phyloP scores from a whole-genome alignment of 305 asterid genomes.

The Fraxinus platypoda region DNA sequence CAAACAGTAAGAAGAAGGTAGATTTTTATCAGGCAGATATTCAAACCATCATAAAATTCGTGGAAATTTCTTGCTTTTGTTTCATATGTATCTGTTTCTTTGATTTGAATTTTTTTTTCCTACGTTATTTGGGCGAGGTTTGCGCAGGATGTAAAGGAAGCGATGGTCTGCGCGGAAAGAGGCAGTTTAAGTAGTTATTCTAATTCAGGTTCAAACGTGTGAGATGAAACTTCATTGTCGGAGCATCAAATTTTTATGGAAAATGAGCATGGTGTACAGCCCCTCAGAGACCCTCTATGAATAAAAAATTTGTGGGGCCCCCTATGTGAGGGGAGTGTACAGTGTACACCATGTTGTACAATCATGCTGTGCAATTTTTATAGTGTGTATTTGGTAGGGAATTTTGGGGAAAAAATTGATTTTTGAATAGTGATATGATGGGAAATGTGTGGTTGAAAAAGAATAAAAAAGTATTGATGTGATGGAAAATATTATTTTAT shows the following conservation, averaged over 20 bases:
- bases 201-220: not conserved
- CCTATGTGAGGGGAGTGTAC: too few relatives aligned
- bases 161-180: slow-evolving; percentile 28
- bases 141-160: slow-evolving; percentile 26
- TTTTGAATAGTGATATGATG: too few relatives aligned
- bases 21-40: slow-evolving; percentile 2
- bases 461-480: too few relatives aligned
- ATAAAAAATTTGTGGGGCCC: too few relatives aligned
- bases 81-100: not conserved
- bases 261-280: too few relatives aligned
- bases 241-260: not conserved
- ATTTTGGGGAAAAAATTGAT: too few relatives aligned
- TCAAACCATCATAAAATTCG: not conserved
- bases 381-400: too few relatives aligned
- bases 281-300: too few relatives aligned
- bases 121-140: slow-evolving; percentile 22
- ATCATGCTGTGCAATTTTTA: too few relatives aligned
- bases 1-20: slow-evolving; percentile 9
- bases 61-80: slow-evolving; percentile 6
- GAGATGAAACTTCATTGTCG: slow-evolving; percentile 21
- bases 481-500: too few relatives aligned
- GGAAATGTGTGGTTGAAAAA: too few relatives aligned
- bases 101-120: slow-evolving; percentile 4
- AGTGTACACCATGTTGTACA: too few relatives aligned
- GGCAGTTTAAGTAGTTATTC: slow-evolving; percentile 35